A percentile compares a stretch with the other conserved stretches of the same genome.
Evolutionary conservation across 352 stramenopile genomes (phyloP).

Genomic region (Globisporangium cederbergense): DNA sequence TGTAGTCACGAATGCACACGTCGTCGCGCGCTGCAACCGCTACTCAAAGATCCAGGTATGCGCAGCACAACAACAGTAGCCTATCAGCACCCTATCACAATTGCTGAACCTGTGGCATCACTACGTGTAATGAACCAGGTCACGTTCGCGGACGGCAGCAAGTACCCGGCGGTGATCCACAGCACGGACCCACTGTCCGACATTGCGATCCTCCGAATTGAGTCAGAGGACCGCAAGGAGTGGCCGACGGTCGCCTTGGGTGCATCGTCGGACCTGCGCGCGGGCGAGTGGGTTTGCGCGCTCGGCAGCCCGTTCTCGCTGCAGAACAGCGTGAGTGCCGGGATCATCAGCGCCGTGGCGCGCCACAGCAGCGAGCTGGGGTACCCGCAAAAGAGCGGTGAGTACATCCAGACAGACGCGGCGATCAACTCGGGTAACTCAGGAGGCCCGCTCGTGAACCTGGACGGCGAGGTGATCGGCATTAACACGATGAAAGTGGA

Average conservation of each 20-base stretch:
- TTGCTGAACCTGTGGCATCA: neutral
- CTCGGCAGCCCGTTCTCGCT: slow-evolving; percentile 90
- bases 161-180: slow-evolving; percentile 73
- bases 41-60: slow-evolving; percentile 79
- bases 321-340: slow-evolving; percentile 89
- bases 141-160: slow-evolving; percentile 82
- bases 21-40: slow-evolving; percentile 79
- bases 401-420: slow-evolving; percentile 94
- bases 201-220: slow-evolving; percentile 88
- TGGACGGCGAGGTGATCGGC: slow-evolving; percentile 91
- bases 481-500: slow-evolving; percentile 95
- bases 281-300: slow-evolving; percentile 91
- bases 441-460: slow-evolving; percentile 90
- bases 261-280: slow-evolving; percentile 68
- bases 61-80: neutral
- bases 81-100: neutral
- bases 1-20: slow-evolving; percentile 92
- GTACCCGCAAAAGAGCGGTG: slow-evolving; percentile 67
- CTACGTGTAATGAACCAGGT: slow-evolving; percentile 27
- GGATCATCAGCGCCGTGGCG: slow-evolving; percentile 90
- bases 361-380: slow-evolving; percentile 88
- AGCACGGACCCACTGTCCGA: slow-evolving; percentile 87
- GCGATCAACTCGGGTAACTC: slow-evolving; percentile 93
- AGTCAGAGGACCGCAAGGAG: slow-evolving; percentile 43
- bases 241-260: slow-evolving; percentile 77